Evolutionary conservation across 2,329 filamentous ascomycete species (phyloP), one percentile per base, ranked within the genome.

Genomic region (Neofusicoccum parvum): DNA sequence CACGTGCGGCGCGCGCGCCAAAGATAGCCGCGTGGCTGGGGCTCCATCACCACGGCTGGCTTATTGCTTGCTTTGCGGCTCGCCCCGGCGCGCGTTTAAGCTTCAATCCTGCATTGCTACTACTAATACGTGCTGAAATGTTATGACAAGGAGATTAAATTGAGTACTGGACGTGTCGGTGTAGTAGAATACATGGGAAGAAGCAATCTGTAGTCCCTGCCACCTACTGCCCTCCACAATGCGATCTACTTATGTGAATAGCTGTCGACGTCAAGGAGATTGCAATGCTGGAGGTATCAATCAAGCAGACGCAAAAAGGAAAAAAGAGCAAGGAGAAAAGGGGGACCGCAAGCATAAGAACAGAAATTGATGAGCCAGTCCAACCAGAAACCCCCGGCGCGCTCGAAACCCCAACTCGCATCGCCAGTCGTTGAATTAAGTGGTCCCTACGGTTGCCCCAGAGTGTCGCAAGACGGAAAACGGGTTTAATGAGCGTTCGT

Each of bases 281-380:
- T 72, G 76, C 76, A 77, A 77, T 76, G 75, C 76, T 76, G 75
- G 76, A 78, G 76, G 76, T 78, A 78, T 78, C 76, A 77, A 78
- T 76, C 76, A 78, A 74, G 72, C 75, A 73, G 74, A 73, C 76
- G 71, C 72, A 71, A 75, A 66, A 62, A 51, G 43, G 74, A 68
- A 70, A 70, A 71, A 64, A 62, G 68, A 75, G 66, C 72, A 75
- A 76, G 76, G 70, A 72, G 71, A 71, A 75, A 58, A 56, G 48
- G 41, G 50, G 48, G 48, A 62, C 56, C 54, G 54, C 64, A 65
- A 65, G 43, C 63, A 34, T 65, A 58, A 65, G 63, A 65, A 65
- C 50, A 65, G 36, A 65, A 65, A 65, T 65, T 49, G 53, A 59
- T 56, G 46, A 65, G 32, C 63, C 63, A 58, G 63, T 65, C 51